phyloP scores from a whole-genome alignment of 257 asterid genomes.

The Cinchona pubescens region DNA sequence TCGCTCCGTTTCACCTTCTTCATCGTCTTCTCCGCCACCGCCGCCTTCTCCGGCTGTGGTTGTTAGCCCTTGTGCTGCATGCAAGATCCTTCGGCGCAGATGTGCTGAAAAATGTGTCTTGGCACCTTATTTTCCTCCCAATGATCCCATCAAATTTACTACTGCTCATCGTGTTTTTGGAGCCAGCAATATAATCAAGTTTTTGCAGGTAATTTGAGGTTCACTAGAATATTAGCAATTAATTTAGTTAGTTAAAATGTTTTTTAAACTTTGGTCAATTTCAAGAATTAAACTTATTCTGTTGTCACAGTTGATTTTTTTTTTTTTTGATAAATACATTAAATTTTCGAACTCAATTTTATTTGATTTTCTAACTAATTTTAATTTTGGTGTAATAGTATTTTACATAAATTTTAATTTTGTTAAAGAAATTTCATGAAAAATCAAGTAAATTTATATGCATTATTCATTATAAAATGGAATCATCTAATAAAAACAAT shows the following conservation, averaged over 20 bases:
- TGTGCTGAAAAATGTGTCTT: conserved; percentile 71
- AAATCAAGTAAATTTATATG: too few species aligned
- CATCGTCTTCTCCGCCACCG: conserved; percentile 24
- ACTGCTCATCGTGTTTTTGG: conserved; percentile 89
- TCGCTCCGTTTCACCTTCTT: conserved; percentile 33
- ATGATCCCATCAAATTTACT: conserved; percentile 67
- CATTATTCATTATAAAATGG: neutral
- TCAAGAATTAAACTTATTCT: too few species aligned
- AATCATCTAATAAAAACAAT: neutral
- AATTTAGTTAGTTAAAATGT: neutral
- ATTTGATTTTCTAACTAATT: too few species aligned
- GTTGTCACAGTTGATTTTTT: too few species aligned
- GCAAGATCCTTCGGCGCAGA: conserved; percentile 62
- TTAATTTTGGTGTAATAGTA: too few species aligned
- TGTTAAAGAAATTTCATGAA: too few species aligned
- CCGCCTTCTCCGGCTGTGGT: conserved; percentile 25
- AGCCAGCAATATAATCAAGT: conserved; percentile 86
- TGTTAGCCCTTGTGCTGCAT: conserved; percentile 76
- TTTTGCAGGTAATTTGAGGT: conserved; percentile 57
- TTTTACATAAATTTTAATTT: too few species aligned
- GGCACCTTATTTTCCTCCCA: conserved; percentile 82
- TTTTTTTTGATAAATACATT: too few species aligned
- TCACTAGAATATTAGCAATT: neutral
- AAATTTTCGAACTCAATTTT: too few species aligned
- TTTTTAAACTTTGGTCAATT: neutral